Conservation (phyloP, 2,329 filamentous ascomycete genomes). For the Hypoxylon sp. region DNA sequence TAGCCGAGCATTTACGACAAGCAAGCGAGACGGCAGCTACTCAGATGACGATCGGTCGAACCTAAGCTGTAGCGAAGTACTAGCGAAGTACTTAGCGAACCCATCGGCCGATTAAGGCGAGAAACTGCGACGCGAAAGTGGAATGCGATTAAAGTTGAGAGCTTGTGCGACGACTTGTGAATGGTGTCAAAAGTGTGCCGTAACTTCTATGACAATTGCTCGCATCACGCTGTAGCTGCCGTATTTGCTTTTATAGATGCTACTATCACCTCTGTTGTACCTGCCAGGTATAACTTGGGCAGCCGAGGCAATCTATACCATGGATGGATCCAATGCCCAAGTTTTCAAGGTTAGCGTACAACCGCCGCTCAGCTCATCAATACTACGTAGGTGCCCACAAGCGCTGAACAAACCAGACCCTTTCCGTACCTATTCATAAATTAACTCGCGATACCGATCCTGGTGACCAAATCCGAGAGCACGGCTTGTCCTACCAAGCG, state of each 20-base stretch:
- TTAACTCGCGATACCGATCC: background rate
- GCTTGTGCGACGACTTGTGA: background rate
- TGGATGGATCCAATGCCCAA: background rate
- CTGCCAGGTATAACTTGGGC: background rate
- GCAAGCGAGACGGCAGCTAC: slow-evolving; percentile 13
- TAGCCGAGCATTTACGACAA: slow-evolving; percentile 16
- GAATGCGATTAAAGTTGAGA: slow-evolving; percentile 4
- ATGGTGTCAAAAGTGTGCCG: background rate
- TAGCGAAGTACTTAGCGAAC: slow-evolving; percentile 1
- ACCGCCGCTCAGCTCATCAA: background rate
- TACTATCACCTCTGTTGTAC: background rate
- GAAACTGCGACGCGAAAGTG: background rate
- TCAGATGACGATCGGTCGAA: background rate
- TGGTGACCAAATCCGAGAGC: background rate
- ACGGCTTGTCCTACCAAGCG: slow-evolving; percentile 4
- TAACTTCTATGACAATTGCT: background rate
- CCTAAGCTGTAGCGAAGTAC: slow-evolving; percentile 1
- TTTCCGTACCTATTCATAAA: background rate
- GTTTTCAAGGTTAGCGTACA: background rate
- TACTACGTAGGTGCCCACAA: background rate
- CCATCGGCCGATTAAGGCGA: background rate
- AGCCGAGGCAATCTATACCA: background rate
- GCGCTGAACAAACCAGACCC: too few species aligned
- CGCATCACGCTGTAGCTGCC: background rate
- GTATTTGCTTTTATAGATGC: too few species aligned